phyloP scores from a whole-genome alignment of 2,329 filamentous ascomycete species.

The Penicillium italicum region DNA sequence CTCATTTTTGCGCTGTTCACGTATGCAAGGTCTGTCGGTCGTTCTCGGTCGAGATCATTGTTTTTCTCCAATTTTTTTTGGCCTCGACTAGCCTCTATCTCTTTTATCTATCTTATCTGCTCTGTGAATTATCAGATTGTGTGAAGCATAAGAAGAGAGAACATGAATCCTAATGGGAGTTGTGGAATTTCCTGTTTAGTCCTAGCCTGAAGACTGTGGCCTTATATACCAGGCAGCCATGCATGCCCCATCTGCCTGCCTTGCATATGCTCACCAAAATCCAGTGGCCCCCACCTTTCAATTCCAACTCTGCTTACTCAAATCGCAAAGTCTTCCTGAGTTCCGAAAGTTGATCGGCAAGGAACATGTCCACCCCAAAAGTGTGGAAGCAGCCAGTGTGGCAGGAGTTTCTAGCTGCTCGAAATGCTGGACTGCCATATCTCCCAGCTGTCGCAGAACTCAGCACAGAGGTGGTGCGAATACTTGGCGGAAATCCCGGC shows the following conservation, averaged over 20 bases:
- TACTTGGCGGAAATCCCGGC: slow-evolving; percentile 45
- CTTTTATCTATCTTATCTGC: neutral
- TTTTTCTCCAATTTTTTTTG: neutral
- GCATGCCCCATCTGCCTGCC: neutral
- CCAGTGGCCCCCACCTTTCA: neutral
- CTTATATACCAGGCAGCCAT: neutral
- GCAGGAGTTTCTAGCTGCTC: slow-evolving; percentile 5
- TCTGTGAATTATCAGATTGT: neutral
- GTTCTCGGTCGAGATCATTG: neutral
- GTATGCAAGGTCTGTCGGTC: neutral
- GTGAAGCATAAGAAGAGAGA: neutral
- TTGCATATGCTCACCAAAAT: neutral
- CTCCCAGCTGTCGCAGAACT: slow-evolving; percentile 39
- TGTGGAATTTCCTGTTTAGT: neutral
- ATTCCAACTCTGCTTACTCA: neutral
- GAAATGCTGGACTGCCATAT: slow-evolving; percentile 28
- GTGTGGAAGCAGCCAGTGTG: slow-evolving; percentile 2
- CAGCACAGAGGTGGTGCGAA: slow-evolving; percentile 38
- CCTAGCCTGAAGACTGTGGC: neutral
- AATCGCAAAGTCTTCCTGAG: neutral
- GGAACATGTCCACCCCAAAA: neutral
- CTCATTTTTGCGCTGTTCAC: neutral
- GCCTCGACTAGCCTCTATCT: neutral
- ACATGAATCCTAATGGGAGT: too few species aligned
- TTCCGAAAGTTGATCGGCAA: neutral